Evolutionary conservation across 306 rosid genomes (phyloP).

Genomic region (Lathyrus tuberosus): DNA sequence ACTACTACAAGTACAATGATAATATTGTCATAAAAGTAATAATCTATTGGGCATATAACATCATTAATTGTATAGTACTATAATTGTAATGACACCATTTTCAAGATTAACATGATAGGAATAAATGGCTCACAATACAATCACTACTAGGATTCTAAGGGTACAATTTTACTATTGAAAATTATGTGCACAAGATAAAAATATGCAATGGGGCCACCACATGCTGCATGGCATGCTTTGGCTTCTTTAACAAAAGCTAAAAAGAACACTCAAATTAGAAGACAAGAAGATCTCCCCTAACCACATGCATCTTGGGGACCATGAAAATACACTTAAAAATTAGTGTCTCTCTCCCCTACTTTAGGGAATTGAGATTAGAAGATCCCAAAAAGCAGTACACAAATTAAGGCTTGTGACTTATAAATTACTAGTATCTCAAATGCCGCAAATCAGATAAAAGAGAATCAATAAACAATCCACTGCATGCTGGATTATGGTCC

Average conservation of each 20-base stretch:
- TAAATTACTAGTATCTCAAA: constrained; percentile 48
- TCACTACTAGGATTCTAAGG: constrained; percentile 33
- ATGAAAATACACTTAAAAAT: constrained; percentile 48
- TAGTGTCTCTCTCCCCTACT: constrained; percentile 39
- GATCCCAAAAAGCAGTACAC: constrained; percentile 82
- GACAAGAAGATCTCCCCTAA: constrained; percentile 55
- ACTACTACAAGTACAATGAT: background rate
- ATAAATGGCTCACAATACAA: constrained; percentile 37
- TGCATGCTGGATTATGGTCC: constrained; percentile 63
- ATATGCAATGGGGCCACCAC: constrained; percentile 68
- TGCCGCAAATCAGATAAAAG: constrained; percentile 62
- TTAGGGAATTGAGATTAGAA: constrained; percentile 56
- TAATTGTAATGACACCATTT: constrained; percentile 31
- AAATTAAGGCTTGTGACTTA: constrained; percentile 45
- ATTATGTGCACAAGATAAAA: constrained; percentile 39
- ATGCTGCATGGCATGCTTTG: constrained; percentile 81
- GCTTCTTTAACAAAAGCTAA: constrained; percentile 62
- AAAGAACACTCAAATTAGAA: constrained; percentile 46
- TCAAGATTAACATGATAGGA: constrained; percentile 38
- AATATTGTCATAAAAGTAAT: background rate
- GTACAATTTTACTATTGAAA: constrained; percentile 41
- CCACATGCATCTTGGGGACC: constrained; percentile 89
- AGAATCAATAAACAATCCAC: constrained; percentile 44
- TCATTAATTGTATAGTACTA: constrained; percentile 6
- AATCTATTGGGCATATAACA: background rate